These are phyloP conservation scores for Boletus fagicola DNA, from an alignment of 768 basidiomycete genomes.

Conservation along the genomic window DNA sequence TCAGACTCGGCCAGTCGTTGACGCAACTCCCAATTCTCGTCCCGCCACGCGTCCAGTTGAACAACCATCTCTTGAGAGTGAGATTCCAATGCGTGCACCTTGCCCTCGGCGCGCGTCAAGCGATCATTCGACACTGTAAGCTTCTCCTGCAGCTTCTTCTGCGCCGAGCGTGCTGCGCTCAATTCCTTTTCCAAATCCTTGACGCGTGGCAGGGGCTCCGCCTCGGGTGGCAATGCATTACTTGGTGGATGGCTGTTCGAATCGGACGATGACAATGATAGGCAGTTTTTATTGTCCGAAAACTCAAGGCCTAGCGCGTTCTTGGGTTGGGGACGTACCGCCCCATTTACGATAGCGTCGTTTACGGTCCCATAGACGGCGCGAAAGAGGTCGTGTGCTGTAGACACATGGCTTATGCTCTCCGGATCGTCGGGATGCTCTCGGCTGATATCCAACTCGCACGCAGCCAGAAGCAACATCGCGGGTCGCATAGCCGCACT, in stretches of 20 bases:
- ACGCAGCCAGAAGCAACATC: conserved; percentile 31
- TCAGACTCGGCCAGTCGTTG: conserved; percentile 26
- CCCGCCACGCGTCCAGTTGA: conserved; percentile 19
- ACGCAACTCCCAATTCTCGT: conserved; percentile 25
- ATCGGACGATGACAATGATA: conserved; percentile 1
- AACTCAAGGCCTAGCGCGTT: conserved; percentile 32
- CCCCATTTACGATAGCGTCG: conserved; percentile 18
- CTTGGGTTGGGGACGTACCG: conserved; percentile 9
- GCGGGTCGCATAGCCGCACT: conserved; percentile 27
- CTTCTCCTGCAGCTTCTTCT: conserved; percentile 20
- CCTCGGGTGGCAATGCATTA: neutral
- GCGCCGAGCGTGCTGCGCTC: conserved; percentile 9
- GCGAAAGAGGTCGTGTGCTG: conserved; percentile 32
- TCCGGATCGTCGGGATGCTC: conserved; percentile 21
- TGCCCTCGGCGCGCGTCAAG: conserved; percentile 17
- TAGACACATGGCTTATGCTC: conserved; percentile 19
- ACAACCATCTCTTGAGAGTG: conserved; percentile 20
- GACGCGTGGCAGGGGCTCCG: conserved; percentile 12
- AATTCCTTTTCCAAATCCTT: conserved; percentile 28
- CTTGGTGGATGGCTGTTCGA: neutral
- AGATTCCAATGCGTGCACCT: conserved; percentile 18
- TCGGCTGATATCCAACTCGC: conserved; percentile 34
- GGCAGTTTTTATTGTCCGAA: conserved; percentile 4
- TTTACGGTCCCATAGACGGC: conserved; percentile 29
- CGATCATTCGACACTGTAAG: conserved; percentile 16